Percentiles rank a stretch among this genome's conserved stretches.
Conservation (phyloP, 768 basidiomycete genomes). For the Cyclocybe aegerita region DNA sequence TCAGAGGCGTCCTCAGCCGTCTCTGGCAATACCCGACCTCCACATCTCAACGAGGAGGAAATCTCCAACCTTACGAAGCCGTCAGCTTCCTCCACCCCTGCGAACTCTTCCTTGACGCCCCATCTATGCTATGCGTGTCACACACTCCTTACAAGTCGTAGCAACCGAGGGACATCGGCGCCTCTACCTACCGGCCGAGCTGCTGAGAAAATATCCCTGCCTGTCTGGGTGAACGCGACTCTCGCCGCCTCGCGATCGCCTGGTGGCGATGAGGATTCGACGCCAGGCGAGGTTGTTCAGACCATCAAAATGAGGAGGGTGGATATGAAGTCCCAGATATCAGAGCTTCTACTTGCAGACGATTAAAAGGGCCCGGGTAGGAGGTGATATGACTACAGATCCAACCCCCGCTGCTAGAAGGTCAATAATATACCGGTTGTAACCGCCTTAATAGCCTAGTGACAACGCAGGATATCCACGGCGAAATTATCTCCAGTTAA, state of each 20-base stretch:
- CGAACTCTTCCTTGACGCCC: conserved; percentile 30
- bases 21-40: conserved; percentile 21
- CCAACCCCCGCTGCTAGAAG: not conserved
- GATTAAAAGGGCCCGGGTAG: not conserved
- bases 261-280: conserved; percentile 7
- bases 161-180: conserved; percentile 37
- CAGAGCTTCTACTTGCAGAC: conserved; percentile 20
- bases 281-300: not conserved
- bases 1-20: conserved; percentile 23
- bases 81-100: conserved; percentile 12
- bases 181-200: conserved; percentile 10
- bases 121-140: conserved; percentile 66
- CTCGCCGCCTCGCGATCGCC: conserved; percentile 3
- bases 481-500: no score
- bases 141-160: conserved; percentile 58
- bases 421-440: not conserved
- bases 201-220: conserved; percentile 26
- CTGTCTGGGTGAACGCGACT: conserved; percentile 34
- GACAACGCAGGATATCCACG: no score
- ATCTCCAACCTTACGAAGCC: conserved; percentile 15
- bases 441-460: not conserved
- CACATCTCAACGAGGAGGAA: conserved; percentile 24
- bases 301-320: conserved; percentile 25
- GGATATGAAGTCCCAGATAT: conserved; percentile 37
- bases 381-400: not conserved